Base-by-base conservation (phyloP, 768 basidiomycete genomes). In the Sporobolomyces pararoseus region DNA sequence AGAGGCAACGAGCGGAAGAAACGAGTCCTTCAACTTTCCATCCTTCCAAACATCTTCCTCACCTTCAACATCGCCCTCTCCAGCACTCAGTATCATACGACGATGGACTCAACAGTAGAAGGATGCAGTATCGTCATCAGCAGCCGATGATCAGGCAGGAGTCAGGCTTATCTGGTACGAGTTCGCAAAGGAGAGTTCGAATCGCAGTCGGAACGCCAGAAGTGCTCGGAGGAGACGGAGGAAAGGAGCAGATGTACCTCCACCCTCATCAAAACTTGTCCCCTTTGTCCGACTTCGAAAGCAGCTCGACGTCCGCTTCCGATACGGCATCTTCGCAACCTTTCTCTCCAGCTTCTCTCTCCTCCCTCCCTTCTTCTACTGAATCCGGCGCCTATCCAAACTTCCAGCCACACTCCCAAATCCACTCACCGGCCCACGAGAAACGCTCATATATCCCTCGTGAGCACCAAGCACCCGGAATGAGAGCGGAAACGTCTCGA, bases 321-420 rank as follows among this genome's bases (percentile, higher is more conserved):
- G 71, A 66, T 19, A 55, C 69, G 0, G 59, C 46, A 0, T 65
- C 69, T n/a, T 73, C 72, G 12, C 65, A 62, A 57, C 60, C 54
- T 2, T 73, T 66, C 55, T 73, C 72, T 2, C 67, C 67, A 4
- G 60, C 65, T 13, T 73, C 72, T 6, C 44, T 72, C 17, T 65
- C 67, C 17, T 62, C 60, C n/a, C 67, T 73, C 27, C 72, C 72
- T 1, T 73, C 72, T 2, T 73, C 71, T 21, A 66, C 64, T 34
- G 65, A 69, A n/a, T 63, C 64, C 0, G 72, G 63, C 32, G 60
- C 72, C 17, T 61, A 65, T 37, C 59, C 68, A 7, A 54, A 49
- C 13, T 70, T 65, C 39, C 58, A 60, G 23, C 13, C 57, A 16
- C 69, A 62, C 6, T 23, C 44, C 7, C 53, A 44, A 37, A 32